phyloP scores from a whole-genome alignment of 345 rosid species.

The Arabis alpina region DNA sequence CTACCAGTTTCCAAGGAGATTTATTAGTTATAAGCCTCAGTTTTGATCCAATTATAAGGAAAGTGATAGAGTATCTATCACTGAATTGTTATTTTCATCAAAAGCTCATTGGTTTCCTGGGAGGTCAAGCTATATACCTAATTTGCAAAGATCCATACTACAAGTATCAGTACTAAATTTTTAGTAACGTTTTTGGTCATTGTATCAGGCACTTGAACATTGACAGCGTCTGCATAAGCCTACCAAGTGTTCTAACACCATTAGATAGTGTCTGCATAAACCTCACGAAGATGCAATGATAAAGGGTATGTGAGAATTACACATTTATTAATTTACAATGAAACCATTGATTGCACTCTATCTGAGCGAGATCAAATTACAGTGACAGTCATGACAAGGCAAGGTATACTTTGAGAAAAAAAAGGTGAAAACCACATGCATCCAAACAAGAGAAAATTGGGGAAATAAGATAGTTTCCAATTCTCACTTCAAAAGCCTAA shows the following conservation, averaged over 20 bases:
- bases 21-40: background rate
- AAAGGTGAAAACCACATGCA: background rate
- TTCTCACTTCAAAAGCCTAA: conserved; percentile 4
- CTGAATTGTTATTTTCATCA: background rate
- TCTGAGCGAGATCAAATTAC: background rate
- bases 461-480: background rate
- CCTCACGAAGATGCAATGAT: no score
- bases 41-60: background rate
- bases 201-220: no score
- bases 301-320: no score
- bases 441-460: background rate
- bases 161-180: no score
- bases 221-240: no score
- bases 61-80: background rate
- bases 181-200: no score
- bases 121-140: no score
- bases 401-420: background rate
- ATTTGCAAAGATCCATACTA: no score
- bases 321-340: no score
- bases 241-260: no score
- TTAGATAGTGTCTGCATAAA: no score
- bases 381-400: background rate
- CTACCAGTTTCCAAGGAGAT: background rate
- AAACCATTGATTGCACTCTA: background rate
- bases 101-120: background rate